Evolutionary conservation across 2,329 filamentous ascomycete genomes (phyloP), one percentile per base, ranked within the genome.

Genomic region (Microdochium nivale): DNA sequence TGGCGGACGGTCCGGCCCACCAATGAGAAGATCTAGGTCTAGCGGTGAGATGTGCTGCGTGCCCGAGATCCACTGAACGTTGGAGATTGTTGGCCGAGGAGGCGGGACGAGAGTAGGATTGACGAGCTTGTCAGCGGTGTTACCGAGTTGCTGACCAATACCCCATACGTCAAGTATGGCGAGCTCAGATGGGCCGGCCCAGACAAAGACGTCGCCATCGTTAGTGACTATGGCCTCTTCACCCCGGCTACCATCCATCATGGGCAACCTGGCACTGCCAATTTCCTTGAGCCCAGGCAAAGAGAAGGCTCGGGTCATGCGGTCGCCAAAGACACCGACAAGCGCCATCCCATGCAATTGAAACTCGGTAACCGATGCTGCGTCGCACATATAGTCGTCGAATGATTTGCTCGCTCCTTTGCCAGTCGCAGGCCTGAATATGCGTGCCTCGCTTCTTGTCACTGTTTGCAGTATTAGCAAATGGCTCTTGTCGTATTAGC

Each of bases 341-440:
- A 99, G 73, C 5, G 88, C 90, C 62, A 86, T 84, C 1, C 90
- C 90, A 46, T 86, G 81, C 24, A 86, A 76, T 60, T 90, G 84
- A 30, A 87, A 84, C 50, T 88, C 83, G 0, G 87, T 84, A 1
- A 97, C 81, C 2, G 79, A 76, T 2, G 94, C 92, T 1, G 88
- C 79, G 60, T 95, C 86, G 64, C 92, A 97, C 40, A 95, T 73
- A 53, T 74, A 81, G 58, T 88, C 84, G 60, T 96, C 90, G 70
- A 94, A 97, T 1, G 84, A 83, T 60, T 94, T 96, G 51, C 90
- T 88, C 0, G 92, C 91, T n/a, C 92, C 94, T 69, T 96, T 97
- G 21, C 84, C 78, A 1, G 81, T 81, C 2, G 90, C 84, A 0
- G 94, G 92, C 57, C 85, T 88, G 75, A 96, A 96, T 48, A 99